A percentile compares a stretch with the other conserved stretches of the same genome.
These are phyloP conservation scores for Rhizoclosmatium sp. DNA, from an alignment of 192 early-diverging fungal species.

Conservation along the genomic window DNA sequence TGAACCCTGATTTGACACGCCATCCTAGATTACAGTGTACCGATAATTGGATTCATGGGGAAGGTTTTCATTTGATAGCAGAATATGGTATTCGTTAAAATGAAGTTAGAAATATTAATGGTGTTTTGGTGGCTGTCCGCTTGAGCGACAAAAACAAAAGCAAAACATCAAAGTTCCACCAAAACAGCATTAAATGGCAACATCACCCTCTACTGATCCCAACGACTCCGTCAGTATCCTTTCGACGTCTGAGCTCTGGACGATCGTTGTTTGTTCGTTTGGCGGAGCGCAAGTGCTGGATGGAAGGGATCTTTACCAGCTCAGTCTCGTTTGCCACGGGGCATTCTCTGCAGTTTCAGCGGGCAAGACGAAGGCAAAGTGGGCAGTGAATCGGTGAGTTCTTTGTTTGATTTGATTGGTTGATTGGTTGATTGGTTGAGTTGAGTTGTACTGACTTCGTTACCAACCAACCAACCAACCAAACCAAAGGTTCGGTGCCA, in stretches of 20 bases:
- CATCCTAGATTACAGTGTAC: too few species aligned
- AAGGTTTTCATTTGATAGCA: too few species aligned
- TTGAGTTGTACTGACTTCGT: neutral
- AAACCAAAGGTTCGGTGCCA: neutral
- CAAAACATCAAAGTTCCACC: too few species aligned
- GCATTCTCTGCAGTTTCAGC: neutral
- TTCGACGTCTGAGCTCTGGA: neutral
- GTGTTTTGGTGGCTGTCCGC: too few species aligned
- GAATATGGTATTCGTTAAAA: too few species aligned
- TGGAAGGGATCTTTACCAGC: neutral
- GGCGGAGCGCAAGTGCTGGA: neutral
- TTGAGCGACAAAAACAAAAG: too few species aligned
- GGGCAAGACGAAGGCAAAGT: neutral
- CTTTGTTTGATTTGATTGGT: neutral
- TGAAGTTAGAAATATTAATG: too few species aligned
- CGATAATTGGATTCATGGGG: too few species aligned
- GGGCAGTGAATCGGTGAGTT: conserved; percentile 6
- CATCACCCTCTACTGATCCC: too few species aligned
- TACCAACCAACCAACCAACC: neutral
- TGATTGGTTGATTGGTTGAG: neutral
- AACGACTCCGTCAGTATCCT: too few species aligned
- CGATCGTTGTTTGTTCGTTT: neutral
- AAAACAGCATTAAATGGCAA: too few species aligned
- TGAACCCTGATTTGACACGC: too few species aligned
- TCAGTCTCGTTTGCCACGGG: conserved; percentile 12